Evolutionary conservation across 2,329 filamentous ascomycete species (phyloP), one percentile per base, ranked within the genome.

Genomic region (Nemania abortiva): DNA sequence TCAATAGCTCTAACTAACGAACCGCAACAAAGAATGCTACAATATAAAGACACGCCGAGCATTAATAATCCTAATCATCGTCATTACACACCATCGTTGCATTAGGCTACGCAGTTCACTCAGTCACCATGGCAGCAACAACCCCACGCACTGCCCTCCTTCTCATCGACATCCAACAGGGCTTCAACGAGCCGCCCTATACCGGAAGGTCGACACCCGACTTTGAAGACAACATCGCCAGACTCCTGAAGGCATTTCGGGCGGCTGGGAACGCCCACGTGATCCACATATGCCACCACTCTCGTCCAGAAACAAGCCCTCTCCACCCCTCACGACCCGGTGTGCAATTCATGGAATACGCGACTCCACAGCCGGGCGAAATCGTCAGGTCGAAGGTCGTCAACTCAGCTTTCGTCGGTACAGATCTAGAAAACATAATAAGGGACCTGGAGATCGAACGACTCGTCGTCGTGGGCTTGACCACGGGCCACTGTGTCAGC

Each of bases 401-500:
- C 49, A 85, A 85, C 71, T 84, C 83, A 0, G 78, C 78, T 0
- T 85, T 86, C 66, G 80, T 85, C 55, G 83, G 82, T 4, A 85
- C 83, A 0, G 71, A 77, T 0, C 77, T 86, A 9, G 82, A 84
- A 65, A 64, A 68, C 0, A 73, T 79, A 34, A 70, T 86, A 24
- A 76, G 78, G 5, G 68, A 70, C 2, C 76, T 76, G 15, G 75
- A 72, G 0, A 75, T 84, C 18, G 66, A 78, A 10, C 82, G 83
- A 66, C 75, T 84, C 0, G 66, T 84, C 20, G 72, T 85, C 31
- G 76, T 76, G 1, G 84, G 84, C 0, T 67, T 86, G 65, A 84
- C 82, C 3, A 85, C 84, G 42, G 84, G 85, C 73, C 84, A 86
- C 69, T 86, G 84, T 62, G 83, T 86, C 15, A 84, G 81, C 65